Base-by-base conservation (phyloP, 192 early-diverging fungal species). In the Coemansia sp. region DNA sequence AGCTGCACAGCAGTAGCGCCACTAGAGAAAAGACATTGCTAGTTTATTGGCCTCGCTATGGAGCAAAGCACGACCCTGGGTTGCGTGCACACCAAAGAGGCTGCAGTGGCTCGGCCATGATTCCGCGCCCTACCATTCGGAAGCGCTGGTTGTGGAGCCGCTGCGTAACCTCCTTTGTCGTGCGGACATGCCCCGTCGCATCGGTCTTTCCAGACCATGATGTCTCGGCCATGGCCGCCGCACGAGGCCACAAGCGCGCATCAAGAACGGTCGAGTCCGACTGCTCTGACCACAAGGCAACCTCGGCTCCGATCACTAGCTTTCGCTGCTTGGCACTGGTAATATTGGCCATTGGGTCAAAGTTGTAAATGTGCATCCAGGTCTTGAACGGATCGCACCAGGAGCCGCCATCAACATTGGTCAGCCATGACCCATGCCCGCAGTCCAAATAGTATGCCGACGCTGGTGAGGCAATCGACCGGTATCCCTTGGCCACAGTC, bases 351-450 rank as follows among this genome's bases (percentile, higher is more conserved):
- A 82, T 83, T 38, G 87, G 79, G 63, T 91, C 84, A 69, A 84
- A 91, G 53, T 74, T 70, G 70, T 92, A 90, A 50, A 90, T 83
- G 48, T 86, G 85, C 77, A 88, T 85, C 91, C 89, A 91, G 28
- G 85, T 70, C 83, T 89, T 89, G 86, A 81, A 90, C 38, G 91
- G 89, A 36, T 79, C 82, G 75, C 91, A 92, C 89, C 91, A 92
- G 33, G 88, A 90, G 43, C 76, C 83, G 67, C 87, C 87, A 28
- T 76, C 72, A 62, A 82, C 85, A 65, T 90, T 87, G 8, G 86
- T 42, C 60, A 92, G 77, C 92, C 90, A 93, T 37, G 79, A 78
- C 5, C 92, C 90, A 62, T 87, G 87, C 6, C 90, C 89, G 69
- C 90, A 93, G 77, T 93, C 92, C 67, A 92, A 77, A 59, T 92